A percentile compares a stretch with the other conserved stretches of the same genome.
Evolutionary conservation across 257 asterid species (phyloP).

Genomic region (Solanum ossicruentum): DNA sequence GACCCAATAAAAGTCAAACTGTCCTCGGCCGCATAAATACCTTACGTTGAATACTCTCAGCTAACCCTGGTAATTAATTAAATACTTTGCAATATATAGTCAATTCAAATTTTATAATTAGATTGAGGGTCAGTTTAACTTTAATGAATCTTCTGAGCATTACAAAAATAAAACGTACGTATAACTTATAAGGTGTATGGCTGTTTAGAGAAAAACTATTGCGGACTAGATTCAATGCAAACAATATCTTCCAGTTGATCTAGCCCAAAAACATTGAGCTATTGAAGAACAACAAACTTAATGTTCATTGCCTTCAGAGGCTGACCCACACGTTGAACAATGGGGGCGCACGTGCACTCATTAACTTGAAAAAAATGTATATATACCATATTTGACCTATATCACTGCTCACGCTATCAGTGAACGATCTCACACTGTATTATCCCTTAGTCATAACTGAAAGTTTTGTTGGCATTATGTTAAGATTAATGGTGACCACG

Average conservation of each 20-base stretch:
- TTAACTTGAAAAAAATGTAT: neutral
- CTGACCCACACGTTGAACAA: neutral
- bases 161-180: neutral
- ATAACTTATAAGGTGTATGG: neutral
- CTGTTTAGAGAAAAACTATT: neutral
- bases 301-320: neutral
- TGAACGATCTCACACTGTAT: neutral
- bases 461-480: neutral
- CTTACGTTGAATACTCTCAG: neutral
- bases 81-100: neutral
- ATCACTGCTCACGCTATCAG: neutral
- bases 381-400: neutral
- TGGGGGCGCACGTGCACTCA: neutral
- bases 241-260: neutral
- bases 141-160: neutral
- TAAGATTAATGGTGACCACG: neutral
- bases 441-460: neutral
- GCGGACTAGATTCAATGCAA: neutral
- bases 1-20: constrained; percentile 6
- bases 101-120: neutral
- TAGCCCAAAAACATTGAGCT: neutral
- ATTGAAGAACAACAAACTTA: neutral
- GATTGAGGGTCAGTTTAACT: neutral
- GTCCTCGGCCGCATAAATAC: neutral
- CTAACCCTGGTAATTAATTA: neutral